Evolutionary conservation across 2,329 filamentous ascomycete species (phyloP), one percentile per base, ranked within the genome.

Genomic region (Bretziella fagacearum): DNA sequence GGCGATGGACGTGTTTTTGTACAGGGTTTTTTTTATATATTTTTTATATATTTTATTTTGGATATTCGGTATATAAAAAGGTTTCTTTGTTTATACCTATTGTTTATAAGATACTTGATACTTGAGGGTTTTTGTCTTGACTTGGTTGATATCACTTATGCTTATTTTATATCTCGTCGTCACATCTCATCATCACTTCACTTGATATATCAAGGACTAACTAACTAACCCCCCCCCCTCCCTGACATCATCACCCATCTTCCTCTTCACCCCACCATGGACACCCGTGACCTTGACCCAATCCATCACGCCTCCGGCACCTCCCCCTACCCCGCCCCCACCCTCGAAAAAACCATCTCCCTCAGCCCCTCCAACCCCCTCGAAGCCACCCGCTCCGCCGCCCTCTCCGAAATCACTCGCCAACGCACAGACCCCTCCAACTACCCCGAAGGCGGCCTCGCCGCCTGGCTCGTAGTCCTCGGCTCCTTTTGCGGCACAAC

Each of bases 381-480:
- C 43, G 25, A 15, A 33, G 18, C 27, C n/a, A 13, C 45, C 23
- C 30, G 35, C 4, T 39, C 46, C 8, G 37, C 42, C 20, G 41
- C 46, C 25, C 48, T 47, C 22, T 40, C 45, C 18, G 44, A 46
- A 37, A 43, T 50, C 23, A 50, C 44, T 11, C 44, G 44, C 8
- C 48, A 50, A 32, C 48, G 48, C 26, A 50, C 48, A 3, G 44
- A 51, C 27, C 49, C 46, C 26, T 41, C 13, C 18, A 45, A 45
- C 25, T 51, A 48, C 27, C 49, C 49, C 13, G 84, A 91, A 65
- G 83, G 84, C 26, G 83, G 84, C 4, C 59, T 71, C 4, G 60
- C 70, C 55, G 81, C 77, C 46, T 89, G 83, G 80, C 67, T 81
- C 4, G 82, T 87, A 6, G 81, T 89, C 1, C 63, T 84, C n/a